Conservation (phyloP, 495 filamentous ascomycete genomes). For the Lasiosphaeria miniovina region DNA sequence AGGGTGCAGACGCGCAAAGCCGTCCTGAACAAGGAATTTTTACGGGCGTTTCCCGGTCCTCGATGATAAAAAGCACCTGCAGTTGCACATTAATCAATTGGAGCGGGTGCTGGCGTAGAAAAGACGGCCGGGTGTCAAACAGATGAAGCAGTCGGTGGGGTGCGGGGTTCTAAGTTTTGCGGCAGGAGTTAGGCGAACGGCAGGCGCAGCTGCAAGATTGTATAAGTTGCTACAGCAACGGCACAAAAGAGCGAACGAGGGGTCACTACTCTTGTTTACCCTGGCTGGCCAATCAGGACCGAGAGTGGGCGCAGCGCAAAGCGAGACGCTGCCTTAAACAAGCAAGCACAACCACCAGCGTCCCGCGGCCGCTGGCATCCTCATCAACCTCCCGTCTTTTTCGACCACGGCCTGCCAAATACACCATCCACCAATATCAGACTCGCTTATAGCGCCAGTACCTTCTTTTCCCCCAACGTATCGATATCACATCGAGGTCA, state of each 20-base stretch:
- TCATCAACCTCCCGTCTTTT: background rate
- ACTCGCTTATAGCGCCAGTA: slow-evolving; percentile 15
- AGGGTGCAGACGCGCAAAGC: too few species aligned
- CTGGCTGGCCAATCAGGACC: slow-evolving; percentile 22
- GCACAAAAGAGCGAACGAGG: slow-evolving; percentile 10
- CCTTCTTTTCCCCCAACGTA: background rate
- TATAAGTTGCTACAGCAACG: slow-evolving; percentile 23
- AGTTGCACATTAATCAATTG: too few species aligned
- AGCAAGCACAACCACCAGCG: slow-evolving; percentile 14
- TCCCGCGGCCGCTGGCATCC: background rate
- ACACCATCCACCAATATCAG: slow-evolving; percentile 18
- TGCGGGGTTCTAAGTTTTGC: too few species aligned
- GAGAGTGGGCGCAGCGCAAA: slow-evolving; percentile 5
- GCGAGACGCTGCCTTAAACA: slow-evolving; percentile 25
- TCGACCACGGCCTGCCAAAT: background rate
- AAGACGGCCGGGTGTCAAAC: too few species aligned
- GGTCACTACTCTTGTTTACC: slow-evolving; percentile 26
- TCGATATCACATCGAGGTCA: slow-evolving; percentile 3
- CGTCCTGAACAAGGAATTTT: too few species aligned
- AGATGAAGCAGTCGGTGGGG: too few species aligned
- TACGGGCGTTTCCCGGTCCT: too few species aligned
- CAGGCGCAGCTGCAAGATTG: slow-evolving; percentile 5
- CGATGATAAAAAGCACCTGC: too few species aligned
- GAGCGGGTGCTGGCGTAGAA: too few species aligned
- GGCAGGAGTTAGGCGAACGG: background rate